phyloP scores from a whole-genome alignment of 257 asterid species.

The Ilex aquifolium region DNA sequence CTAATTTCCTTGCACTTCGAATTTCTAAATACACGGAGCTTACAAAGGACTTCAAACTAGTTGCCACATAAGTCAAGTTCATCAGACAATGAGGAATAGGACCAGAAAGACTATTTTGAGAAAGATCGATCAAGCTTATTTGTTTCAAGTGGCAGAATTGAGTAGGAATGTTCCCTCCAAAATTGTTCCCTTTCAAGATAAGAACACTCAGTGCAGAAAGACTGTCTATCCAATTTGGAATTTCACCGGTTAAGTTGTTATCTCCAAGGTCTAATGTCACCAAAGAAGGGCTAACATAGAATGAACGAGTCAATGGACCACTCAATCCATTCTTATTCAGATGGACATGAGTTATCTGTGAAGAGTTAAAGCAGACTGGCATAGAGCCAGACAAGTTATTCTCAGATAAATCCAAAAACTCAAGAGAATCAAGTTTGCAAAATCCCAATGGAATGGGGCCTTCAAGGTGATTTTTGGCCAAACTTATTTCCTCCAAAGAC shows the following conservation, averaged over 20 bases:
- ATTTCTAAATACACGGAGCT: too few species aligned
- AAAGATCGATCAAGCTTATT: conserved; percentile 5
- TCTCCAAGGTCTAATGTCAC: not conserved
- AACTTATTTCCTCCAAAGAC: too few species aligned
- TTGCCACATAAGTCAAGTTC: not conserved
- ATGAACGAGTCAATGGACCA: not conserved
- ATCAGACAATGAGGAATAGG: conserved; percentile 9
- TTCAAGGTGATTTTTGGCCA: too few species aligned
- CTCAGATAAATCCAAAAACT: conserved; percentile 11
- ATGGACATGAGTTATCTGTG: not conserved
- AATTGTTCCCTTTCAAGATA: conserved; percentile 1
- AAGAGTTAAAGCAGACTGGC: conserved; percentile 5
- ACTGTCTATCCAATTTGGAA: conserved; percentile 11
- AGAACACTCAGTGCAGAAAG: not conserved
- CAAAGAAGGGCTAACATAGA: not conserved
- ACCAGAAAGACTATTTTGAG: conserved; percentile 4
- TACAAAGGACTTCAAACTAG: too few species aligned
- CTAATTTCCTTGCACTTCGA: too few species aligned
- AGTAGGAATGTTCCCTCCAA: conserved; percentile 9
- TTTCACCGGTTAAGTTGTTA: conserved; percentile 5
- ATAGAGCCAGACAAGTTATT: conserved; percentile 11
- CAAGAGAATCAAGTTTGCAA: too few species aligned
- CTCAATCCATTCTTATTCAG: too few species aligned
- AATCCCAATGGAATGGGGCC: too few species aligned
- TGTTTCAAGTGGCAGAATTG: not conserved